Evolutionary conservation across 352 stramenopile species (phyloP).

Genomic region (Peronosclerospora sorghi): DNA sequence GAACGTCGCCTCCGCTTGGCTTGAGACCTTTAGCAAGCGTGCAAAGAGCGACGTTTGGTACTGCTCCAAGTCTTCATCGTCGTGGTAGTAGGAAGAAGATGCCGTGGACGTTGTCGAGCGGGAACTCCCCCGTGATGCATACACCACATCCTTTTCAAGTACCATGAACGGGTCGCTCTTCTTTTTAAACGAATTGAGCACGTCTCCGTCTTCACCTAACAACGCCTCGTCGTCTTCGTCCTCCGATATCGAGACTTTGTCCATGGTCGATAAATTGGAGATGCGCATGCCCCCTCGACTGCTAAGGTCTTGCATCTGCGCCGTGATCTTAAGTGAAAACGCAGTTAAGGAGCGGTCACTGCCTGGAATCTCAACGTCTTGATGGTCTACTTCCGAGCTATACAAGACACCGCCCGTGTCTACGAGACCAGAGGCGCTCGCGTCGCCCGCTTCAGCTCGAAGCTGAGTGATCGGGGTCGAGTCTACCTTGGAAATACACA

Average conservation of each 20-base stretch:
- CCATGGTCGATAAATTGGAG: conserved; percentile 24
- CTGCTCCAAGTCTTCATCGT: conserved; percentile 17
- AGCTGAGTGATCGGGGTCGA: conserved; percentile 19
- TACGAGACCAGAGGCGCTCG: conserved; percentile 2
- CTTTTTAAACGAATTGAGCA: conserved; percentile 30
- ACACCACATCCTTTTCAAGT: conserved; percentile 16
- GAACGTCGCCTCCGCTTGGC: conserved; percentile 33
- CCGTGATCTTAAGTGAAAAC: conserved; percentile 24
- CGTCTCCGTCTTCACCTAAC: conserved; percentile 15
- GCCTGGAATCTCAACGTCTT: conserved; percentile 17
- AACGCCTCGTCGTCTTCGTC: conserved; percentile 21
- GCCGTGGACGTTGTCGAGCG: conserved; percentile 23
- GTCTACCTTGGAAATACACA: conserved; percentile 23
- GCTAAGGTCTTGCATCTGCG: conserved; percentile 17
- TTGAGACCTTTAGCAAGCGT: conserved; percentile 26
- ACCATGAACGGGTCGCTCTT: conserved; percentile 10
- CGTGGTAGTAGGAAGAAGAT: conserved; percentile 17
- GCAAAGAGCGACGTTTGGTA: conserved; percentile 28
- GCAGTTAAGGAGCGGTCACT: conserved; percentile 20
- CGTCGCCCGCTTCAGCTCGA: conserved; percentile 5
- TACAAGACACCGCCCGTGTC: conserved; percentile 9
- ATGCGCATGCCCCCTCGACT: conserved; percentile 10
- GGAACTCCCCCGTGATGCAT: conserved; percentile 16
- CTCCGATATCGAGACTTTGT: conserved; percentile 19
- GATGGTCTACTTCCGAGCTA: conserved; percentile 5